These are phyloP conservation scores for Ustilago vetiveriae DNA, from an alignment of 1,284 basidiomycete species.

Conservation along the genomic window DNA sequence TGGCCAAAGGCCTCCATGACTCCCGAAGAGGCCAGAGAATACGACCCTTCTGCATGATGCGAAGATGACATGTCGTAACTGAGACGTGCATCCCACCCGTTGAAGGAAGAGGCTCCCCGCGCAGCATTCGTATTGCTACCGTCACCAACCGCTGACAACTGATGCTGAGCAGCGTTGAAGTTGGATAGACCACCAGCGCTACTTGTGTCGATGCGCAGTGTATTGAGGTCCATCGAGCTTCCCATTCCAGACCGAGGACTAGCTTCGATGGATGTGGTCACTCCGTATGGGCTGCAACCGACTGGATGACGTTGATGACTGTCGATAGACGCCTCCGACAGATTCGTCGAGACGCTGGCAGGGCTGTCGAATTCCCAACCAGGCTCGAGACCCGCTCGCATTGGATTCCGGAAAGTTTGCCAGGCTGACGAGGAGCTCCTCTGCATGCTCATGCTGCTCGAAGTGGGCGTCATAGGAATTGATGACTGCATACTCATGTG, in stretches of 20 bases:
- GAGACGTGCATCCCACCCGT: slow-evolving; percentile 12
- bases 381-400: slow-evolving; percentile 7
- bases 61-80: slow-evolving; percentile 8
- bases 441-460: slow-evolving; percentile 8
- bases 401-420: slow-evolving; percentile 26
- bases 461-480: slow-evolving; percentile 4
- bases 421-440: slow-evolving; percentile 13
- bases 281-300: slow-evolving; percentile 31
- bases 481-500: slow-evolving; percentile 15
- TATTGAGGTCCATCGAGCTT: slow-evolving; percentile 31
- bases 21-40: slow-evolving; percentile 4
- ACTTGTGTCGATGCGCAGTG: slow-evolving; percentile 33
- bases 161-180: background rate
- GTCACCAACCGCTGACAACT: slow-evolving; percentile 7
- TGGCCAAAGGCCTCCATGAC: background rate
- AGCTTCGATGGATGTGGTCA: slow-evolving; percentile 28
- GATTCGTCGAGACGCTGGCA: slow-evolving; percentile 32
- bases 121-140: slow-evolving; percentile 2
- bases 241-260: slow-evolving; percentile 32
- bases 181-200: slow-evolving; percentile 10
- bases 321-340: slow-evolving; percentile 40
- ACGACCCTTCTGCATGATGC: slow-evolving; percentile 7
- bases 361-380: slow-evolving; percentile 46
- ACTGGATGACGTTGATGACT: slow-evolving; percentile 20
- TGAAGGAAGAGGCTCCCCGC: slow-evolving; percentile 1